These are phyloP conservation scores for Fibroporia radiculosa DNA, from an alignment of 768 basidiomycete species.

Conservation along the genomic window DNA sequence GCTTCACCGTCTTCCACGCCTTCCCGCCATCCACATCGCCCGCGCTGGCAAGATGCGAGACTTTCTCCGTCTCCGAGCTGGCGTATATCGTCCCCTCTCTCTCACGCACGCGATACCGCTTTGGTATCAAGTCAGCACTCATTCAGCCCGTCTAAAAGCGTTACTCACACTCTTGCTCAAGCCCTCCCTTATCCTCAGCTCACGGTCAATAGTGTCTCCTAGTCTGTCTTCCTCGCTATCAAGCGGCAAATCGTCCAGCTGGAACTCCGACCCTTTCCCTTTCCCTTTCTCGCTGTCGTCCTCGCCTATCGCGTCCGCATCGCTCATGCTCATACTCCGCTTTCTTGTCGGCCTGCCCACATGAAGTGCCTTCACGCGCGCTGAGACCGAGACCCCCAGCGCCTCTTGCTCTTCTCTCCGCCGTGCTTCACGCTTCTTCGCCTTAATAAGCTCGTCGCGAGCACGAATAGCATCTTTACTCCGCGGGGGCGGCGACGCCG, in stretches of 20 bases:
- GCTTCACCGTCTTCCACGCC: slow-evolving; percentile 82
- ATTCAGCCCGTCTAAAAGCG: slow-evolving; percentile 1
- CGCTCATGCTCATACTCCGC: slow-evolving; percentile 75
- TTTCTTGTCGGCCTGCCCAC: slow-evolving; percentile 43
- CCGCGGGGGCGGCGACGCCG: slow-evolving; percentile 34
- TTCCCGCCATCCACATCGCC: slow-evolving; percentile 78
- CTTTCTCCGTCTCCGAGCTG: slow-evolving; percentile 55
- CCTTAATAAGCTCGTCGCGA: slow-evolving; percentile 62
- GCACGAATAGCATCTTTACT: slow-evolving; percentile 59
- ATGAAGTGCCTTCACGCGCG: slow-evolving; percentile 19
- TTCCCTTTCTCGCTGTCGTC: slow-evolving; percentile 18
- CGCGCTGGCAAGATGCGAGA: slow-evolving; percentile 62
- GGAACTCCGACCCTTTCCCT: slow-evolving; percentile 23
- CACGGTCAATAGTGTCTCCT: slow-evolving; percentile 65
- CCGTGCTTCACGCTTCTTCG: slow-evolving; percentile 59
- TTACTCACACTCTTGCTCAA: slow-evolving; percentile 18
- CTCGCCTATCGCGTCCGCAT: slow-evolving; percentile 40
- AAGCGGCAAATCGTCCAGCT: slow-evolving; percentile 30
- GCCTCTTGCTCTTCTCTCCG: slow-evolving; percentile 43
- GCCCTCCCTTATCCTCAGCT: slow-evolving; percentile 52
- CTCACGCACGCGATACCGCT: slow-evolving; percentile 81
- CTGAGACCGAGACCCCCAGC: slow-evolving; percentile 9
- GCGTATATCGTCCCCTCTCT: slow-evolving; percentile 75
- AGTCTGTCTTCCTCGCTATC: slow-evolving; percentile 47
- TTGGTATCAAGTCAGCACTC: slow-evolving; percentile 12